Evolutionary conservation across 805 yeast species (phyloP).

Genomic region (Yarrowia yakushimensis): DNA sequence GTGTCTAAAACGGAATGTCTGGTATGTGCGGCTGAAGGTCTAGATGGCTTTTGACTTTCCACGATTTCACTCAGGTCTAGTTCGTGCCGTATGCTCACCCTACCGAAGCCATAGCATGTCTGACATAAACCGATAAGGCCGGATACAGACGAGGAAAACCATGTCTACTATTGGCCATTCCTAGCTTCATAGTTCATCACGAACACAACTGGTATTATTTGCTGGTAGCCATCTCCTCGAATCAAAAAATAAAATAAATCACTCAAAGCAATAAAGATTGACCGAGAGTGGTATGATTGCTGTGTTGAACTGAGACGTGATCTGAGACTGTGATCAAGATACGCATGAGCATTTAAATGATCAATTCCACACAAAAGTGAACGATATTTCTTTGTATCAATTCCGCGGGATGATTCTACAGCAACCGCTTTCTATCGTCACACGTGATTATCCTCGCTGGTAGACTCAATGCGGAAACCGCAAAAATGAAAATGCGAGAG

Average conservation of each 20-base stretch:
- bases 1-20: background rate
- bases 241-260: background rate
- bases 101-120: background rate
- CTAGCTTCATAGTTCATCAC: no score
- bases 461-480: background rate
- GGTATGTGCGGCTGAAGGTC: conserved; percentile 11
- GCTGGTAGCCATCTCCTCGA: no score
- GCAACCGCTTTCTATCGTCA: background rate
- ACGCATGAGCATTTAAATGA: no score
- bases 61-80: background rate
- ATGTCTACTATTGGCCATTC: background rate
- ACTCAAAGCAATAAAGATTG: background rate
- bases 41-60: background rate
- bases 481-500: background rate
- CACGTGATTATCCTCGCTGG: no score
- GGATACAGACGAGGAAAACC: background rate
- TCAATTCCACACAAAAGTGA: background rate
- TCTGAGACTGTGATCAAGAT: no score
- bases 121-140: no score
- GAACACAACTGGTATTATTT: no score
- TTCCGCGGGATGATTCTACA: background rate
- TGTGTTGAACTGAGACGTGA: background rate
- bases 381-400: background rate
- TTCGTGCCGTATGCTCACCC: background rate
- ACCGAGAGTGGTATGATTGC: background rate